Conservation (phyloP, 176 grass and related monocot genomes). For the Rhynchospora pubera region DNA sequence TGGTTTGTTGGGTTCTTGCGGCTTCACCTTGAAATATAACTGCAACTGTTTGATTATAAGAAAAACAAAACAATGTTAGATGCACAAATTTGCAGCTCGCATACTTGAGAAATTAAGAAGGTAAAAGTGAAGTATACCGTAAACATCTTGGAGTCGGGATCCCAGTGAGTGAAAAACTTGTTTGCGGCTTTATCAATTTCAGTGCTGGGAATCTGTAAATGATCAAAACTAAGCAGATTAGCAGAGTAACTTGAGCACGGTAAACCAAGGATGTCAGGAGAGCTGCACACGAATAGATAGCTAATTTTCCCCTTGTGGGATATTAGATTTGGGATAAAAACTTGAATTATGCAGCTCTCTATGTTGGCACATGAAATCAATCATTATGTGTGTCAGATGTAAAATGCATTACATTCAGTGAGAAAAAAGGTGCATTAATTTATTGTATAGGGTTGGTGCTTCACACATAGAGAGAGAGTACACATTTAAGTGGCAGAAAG, state of each 20-base stretch:
- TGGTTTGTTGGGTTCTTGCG: conserved; percentile 56
- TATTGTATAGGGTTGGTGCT: background rate
- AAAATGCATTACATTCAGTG: conserved; percentile 6
- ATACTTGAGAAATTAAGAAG: background rate
- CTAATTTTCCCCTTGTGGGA: background rate
- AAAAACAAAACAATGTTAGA: background rate
- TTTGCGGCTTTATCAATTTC: conserved; percentile 82
- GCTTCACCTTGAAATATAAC: conserved; percentile 83
- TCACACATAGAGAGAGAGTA: background rate
- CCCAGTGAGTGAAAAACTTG: conserved; percentile 95
- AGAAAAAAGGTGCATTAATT: background rate
- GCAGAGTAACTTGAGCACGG: background rate
- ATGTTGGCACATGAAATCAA: conserved; percentile 2
- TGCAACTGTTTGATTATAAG: conserved; percentile 51
- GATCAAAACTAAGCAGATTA: background rate
- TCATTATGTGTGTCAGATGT: background rate
- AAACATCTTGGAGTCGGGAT: conserved; percentile 93
- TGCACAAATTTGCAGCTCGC: background rate
- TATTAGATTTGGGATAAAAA: background rate
- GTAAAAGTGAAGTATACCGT: conserved; percentile 29
- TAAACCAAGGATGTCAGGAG: background rate
- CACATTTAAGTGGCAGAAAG: background rate
- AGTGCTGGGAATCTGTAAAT: conserved; percentile 69
- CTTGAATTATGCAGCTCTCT: background rate
- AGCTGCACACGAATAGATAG: background rate